A percentile compares a stretch with the other conserved stretches of the same genome.
Evolutionary conservation across 768 basidiomycete genomes (phyloP).

Genomic region (Lactarius quietus): DNA sequence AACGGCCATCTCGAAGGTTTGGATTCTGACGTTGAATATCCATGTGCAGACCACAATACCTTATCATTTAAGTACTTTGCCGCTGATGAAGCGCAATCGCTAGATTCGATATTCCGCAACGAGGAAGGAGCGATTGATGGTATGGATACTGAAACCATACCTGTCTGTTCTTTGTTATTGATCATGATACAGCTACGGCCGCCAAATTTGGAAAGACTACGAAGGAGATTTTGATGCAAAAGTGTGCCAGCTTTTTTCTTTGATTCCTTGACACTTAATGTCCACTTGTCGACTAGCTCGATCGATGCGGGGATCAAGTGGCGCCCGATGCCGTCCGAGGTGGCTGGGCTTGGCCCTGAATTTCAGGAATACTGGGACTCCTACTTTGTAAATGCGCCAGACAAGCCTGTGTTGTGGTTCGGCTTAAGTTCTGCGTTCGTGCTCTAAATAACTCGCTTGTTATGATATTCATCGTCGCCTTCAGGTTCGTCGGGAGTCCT

Average conservation of each 20-base stretch:
- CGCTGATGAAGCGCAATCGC: slow-evolving; percentile 24
- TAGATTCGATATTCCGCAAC: slow-evolving; percentile 26
- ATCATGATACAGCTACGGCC: slow-evolving; percentile 31
- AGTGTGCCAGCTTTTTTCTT: slow-evolving; percentile 40
- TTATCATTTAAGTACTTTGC: slow-evolving; percentile 20
- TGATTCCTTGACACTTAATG: too few species aligned
- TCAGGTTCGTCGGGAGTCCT: slow-evolving; percentile 1
- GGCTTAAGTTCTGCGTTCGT: slow-evolving; percentile 23
- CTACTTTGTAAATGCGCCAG: slow-evolving; percentile 26
- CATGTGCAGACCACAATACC: slow-evolving; percentile 21
- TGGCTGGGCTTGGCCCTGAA: too few species aligned
- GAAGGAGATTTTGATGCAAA: slow-evolving; percentile 50
- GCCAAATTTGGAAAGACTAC: slow-evolving; percentile 39
- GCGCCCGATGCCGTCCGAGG: too few species aligned
- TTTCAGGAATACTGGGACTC: too few species aligned
- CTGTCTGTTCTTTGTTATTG: not conserved
- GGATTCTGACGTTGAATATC: slow-evolving; percentile 9
- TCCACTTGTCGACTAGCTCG: slow-evolving; percentile 14
- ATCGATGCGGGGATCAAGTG: slow-evolving; percentile 30
- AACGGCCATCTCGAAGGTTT: not conserved
- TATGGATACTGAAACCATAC: not conserved
- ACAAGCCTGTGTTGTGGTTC: slow-evolving; percentile 28
- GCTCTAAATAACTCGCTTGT: not conserved
- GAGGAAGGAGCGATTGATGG: slow-evolving; percentile 25
- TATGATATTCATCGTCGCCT: not conserved